phyloP scores from a whole-genome alignment of 306 rosid species.

The Acacia crassicarpa region DNA sequence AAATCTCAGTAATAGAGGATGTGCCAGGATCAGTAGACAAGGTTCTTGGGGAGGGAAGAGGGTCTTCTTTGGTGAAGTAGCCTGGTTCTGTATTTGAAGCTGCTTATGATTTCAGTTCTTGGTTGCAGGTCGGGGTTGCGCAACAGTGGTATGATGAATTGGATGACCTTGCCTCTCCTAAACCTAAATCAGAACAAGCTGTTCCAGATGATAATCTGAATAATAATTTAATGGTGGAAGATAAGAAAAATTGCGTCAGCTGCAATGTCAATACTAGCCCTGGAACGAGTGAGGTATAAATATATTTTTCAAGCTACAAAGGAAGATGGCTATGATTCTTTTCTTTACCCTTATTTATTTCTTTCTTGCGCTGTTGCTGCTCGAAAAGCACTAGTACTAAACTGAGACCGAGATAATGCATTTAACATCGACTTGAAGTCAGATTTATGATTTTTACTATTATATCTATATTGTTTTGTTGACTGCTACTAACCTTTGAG shows the following conservation, averaged over 20 bases:
- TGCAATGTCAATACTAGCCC: slow-evolving; percentile 73
- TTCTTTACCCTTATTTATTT: background rate
- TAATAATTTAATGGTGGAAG: slow-evolving; percentile 34
- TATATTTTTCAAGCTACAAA: slow-evolving; percentile 15
- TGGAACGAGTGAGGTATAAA: slow-evolving; percentile 82
- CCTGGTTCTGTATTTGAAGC: slow-evolving; percentile 26
- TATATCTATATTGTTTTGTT: background rate
- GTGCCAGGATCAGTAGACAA: slow-evolving; percentile 53
- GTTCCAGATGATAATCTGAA: slow-evolving; percentile 39
- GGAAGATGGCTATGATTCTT: background rate
- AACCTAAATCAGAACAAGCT: slow-evolving; percentile 47
- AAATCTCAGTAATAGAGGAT: slow-evolving; percentile 52
- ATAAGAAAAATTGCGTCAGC: slow-evolving; percentile 41
- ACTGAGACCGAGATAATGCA: background rate
- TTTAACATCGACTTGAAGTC: background rate
- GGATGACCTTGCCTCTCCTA: slow-evolving; percentile 64
- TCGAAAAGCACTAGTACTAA: background rate
- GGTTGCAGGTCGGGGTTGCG: slow-evolving; percentile 69
- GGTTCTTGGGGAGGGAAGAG: slow-evolving; percentile 41
- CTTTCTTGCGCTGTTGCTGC: background rate
- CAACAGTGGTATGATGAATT: slow-evolving; percentile 87
- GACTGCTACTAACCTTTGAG: background rate
- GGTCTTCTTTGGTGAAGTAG: slow-evolving; percentile 10
- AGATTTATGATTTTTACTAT: background rate
- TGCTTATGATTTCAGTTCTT: slow-evolving; percentile 34